These are phyloP conservation scores for Lepidium campestre DNA, from an alignment of 441 rosid genomes.

Conservation along the genomic window DNA sequence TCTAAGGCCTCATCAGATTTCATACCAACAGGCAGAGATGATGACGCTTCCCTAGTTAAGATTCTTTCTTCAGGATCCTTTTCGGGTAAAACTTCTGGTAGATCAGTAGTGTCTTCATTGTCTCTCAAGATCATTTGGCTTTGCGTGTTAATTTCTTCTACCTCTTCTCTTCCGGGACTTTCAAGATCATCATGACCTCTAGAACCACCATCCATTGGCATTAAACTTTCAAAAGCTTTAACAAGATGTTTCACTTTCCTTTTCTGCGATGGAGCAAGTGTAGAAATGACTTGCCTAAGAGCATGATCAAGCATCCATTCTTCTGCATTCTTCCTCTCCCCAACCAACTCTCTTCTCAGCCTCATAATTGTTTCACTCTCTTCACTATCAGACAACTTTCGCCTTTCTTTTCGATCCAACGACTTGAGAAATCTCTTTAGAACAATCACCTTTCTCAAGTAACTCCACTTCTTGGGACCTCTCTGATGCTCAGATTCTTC, in stretches of 20 bases:
- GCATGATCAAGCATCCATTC: conserved; percentile 99
- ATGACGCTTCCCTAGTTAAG: conserved; percentile 7
- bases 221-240: conserved; percentile 75
- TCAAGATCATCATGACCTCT: conserved; percentile 22
- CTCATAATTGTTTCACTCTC: conserved; percentile 24
- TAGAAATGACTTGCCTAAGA: conserved; percentile 68
- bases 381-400: conserved; percentile 33
- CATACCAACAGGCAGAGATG: conserved; percentile 5
- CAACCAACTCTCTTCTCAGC: conserved; percentile 32
- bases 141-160: background rate
- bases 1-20: conserved; percentile 12
- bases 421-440: conserved; percentile 81
- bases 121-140: background rate
- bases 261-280: conserved; percentile 77
- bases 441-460: conserved; percentile 63
- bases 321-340: conserved; percentile 60
- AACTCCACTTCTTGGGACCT: conserved; percentile 65
- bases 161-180: background rate
- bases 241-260: conserved; percentile 80
- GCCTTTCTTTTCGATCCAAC: conserved; percentile 45
- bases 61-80: conserved; percentile 13
- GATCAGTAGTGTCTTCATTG: background rate
- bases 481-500: conserved; percentile 23
- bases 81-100: background rate
- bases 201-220: conserved; percentile 29